phyloP scores from a whole-genome alignment of 148 eudicot genomes.

The Vaccinium macrocarpon region DNA sequence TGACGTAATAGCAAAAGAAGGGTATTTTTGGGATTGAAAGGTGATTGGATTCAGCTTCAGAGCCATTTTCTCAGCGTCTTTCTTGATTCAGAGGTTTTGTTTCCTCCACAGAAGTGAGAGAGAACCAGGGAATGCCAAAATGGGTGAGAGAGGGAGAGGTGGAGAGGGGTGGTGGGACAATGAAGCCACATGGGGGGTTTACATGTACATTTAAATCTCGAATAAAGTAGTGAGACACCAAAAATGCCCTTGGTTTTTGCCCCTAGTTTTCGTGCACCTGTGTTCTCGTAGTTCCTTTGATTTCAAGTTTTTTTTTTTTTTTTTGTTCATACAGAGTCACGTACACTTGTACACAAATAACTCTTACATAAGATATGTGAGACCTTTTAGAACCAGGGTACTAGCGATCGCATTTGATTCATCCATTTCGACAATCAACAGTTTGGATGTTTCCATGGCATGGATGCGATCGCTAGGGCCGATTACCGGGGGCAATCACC shows the following conservation, averaged over 20 bases:
- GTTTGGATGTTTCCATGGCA: too few relatives aligned
- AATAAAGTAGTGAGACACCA: neutral
- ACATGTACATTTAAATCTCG: neutral
- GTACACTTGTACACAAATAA: too few relatives aligned
- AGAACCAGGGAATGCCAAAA: slow-evolving; percentile 15
- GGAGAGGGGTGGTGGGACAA: neutral
- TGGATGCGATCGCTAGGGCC: too few relatives aligned
- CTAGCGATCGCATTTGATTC: too few relatives aligned
- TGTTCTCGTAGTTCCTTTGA: neutral
- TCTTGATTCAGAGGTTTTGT: slow-evolving; percentile 15
- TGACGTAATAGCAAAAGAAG: slow-evolving; percentile 26
- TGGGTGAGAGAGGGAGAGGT: neutral
- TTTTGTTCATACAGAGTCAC: too few relatives aligned
- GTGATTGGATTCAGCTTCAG: slow-evolving; percentile 32
- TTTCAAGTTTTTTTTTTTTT: neutral
- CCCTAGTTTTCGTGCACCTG: neutral
- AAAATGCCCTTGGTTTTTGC: neutral
- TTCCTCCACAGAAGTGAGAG: slow-evolving; percentile 24
- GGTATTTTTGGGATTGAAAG: slow-evolving; percentile 29
- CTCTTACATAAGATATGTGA: too few relatives aligned
- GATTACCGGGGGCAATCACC: too few relatives aligned
- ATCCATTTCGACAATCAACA: too few relatives aligned
- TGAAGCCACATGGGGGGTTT: neutral
- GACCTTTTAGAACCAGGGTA: too few relatives aligned
- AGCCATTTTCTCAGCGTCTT: slow-evolving; percentile 25